phyloP scores from a whole-genome alignment of 1,284 basidiomycete genomes.

The Irpex lacteus region DNA sequence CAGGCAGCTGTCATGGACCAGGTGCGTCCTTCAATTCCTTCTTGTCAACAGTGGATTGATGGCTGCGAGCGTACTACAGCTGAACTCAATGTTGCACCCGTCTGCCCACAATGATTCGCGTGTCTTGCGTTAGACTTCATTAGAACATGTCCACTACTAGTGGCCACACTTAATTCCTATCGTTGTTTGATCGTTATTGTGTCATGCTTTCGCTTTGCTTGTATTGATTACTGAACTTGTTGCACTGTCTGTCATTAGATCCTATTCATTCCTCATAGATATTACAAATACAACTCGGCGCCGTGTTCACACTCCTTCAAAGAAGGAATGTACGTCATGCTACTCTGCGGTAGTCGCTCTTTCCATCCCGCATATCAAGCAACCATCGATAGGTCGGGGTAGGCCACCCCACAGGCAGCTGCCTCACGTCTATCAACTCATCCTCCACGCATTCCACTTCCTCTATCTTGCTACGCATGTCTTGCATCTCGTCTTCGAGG shows the following conservation, averaged over 20 bases:
- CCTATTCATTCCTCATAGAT: not conserved
- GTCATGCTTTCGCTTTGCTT: conserved; percentile 1
- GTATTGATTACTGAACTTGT: conserved; percentile 1
- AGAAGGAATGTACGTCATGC: not conserved
- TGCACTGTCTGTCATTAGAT: not conserved
- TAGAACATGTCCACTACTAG: not conserved
- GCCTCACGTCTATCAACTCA: conserved; percentile 1
- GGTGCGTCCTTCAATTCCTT: not conserved
- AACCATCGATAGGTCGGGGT: conserved; percentile 11
- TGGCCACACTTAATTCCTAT: not conserved
- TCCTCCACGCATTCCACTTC: conserved; percentile 8
- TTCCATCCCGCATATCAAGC: not conserved
- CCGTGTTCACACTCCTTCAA: not conserved
- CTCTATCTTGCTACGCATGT: conserved; percentile 3
- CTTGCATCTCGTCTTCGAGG: conserved; percentile 10
- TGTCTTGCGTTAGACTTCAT: not conserved
- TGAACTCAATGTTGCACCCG: conserved; percentile 5
- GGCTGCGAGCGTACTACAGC: not conserved
- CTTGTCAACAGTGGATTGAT: not conserved
- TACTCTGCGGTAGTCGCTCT: not conserved
- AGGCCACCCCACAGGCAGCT: conserved; percentile 12
- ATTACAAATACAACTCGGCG: not conserved
- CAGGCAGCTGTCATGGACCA: not conserved
- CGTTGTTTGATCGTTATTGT: not conserved
- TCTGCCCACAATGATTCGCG: not conserved